Evolutionary conservation across 2,329 filamentous ascomycete species (phyloP).

Genomic region (Moelleriella libera): DNA sequence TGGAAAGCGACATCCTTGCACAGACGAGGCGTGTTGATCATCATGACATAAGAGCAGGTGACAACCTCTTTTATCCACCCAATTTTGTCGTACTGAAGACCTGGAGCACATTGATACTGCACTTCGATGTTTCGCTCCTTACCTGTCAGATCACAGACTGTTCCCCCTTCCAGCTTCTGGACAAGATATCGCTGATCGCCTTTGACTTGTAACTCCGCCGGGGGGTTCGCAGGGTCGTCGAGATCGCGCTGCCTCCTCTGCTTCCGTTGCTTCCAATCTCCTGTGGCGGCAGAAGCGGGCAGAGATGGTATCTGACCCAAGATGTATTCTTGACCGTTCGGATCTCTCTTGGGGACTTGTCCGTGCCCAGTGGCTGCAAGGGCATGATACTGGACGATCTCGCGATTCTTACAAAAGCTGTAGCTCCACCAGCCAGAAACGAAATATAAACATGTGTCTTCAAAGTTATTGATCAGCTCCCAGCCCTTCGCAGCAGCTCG

Average conservation of each 20-base stretch:
- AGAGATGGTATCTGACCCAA: constrained; percentile 43
- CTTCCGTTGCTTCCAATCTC: constrained; percentile 5
- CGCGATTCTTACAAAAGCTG: constrained; percentile 78
- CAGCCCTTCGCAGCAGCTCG: constrained; percentile 66
- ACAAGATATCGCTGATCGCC: constrained; percentile 78
- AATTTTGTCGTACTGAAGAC: constrained; percentile 59
- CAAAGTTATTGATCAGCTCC: constrained; percentile 65
- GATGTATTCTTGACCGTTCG: constrained; percentile 59
- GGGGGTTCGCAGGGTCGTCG: constrained; percentile 17
- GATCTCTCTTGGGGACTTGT: constrained; percentile 65
- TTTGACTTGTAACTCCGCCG: constrained; percentile 60
- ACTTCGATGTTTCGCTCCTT: constrained; percentile 74
- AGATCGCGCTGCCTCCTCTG: constrained; percentile 8
- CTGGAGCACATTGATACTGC: constrained; percentile 66
- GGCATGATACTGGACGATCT: constrained; percentile 85
- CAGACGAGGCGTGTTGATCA: constrained; percentile 76
- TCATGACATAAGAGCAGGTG: constrained; percentile 87
- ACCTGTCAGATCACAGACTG: constrained; percentile 73
- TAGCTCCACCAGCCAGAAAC: constrained; percentile 93
- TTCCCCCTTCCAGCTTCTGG: constrained; percentile 67
- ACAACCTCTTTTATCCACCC: constrained; percentile 87
- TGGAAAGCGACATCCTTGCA: constrained; percentile 80
- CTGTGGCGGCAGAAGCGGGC: constrained; percentile 11
- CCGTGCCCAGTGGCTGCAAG: constrained; percentile 52
- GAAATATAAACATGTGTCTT: constrained; percentile 71